phyloP scores from a whole-genome alignment of 148 eudicot genomes.

The Salicornia ramosissima region DNA sequence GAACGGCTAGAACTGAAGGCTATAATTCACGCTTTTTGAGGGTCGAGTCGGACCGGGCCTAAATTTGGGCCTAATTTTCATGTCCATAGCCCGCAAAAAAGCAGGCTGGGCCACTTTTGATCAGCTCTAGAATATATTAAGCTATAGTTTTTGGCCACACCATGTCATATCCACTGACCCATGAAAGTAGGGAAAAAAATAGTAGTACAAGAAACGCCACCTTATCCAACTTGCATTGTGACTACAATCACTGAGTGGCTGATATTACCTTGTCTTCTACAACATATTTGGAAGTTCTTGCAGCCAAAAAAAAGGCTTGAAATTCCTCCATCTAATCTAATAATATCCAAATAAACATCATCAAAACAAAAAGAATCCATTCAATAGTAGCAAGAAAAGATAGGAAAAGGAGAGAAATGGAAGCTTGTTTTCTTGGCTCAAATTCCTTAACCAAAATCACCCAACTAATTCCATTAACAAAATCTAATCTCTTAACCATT shows the following conservation, averaged over 20 bases:
- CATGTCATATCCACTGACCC: constrained; percentile 18
- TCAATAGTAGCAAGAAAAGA: too few species aligned
- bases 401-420: constrained; percentile 38
- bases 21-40: too few species aligned
- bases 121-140: too few species aligned
- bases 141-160: constrained; percentile 19
- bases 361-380: not conserved
- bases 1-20: too few species aligned
- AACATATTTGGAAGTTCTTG: constrained; percentile 1
- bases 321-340: not conserved
- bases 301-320: not conserved
- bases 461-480: constrained; percentile 31
- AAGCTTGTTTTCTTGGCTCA: constrained; percentile 71
- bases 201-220: constrained; percentile 1
- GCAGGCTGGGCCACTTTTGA: too few species aligned
- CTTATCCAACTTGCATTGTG: constrained; percentile 22
- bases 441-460: constrained; percentile 43
- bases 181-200: constrained; percentile 12
- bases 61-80: too few species aligned
- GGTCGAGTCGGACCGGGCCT: too few species aligned
- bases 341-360: not conserved
- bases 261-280: constrained; percentile 11
- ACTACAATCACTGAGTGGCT: constrained; percentile 9
- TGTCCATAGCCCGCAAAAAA: too few species aligned
- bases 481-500: constrained; percentile 26